A percentile compares a stretch with the other conserved stretches of the same genome.
These are phyloP conservation scores for Cutaneotrichosporon sp. DNA, from an alignment of 1,284 basidiomycete species.

Conservation along the genomic window DNA sequence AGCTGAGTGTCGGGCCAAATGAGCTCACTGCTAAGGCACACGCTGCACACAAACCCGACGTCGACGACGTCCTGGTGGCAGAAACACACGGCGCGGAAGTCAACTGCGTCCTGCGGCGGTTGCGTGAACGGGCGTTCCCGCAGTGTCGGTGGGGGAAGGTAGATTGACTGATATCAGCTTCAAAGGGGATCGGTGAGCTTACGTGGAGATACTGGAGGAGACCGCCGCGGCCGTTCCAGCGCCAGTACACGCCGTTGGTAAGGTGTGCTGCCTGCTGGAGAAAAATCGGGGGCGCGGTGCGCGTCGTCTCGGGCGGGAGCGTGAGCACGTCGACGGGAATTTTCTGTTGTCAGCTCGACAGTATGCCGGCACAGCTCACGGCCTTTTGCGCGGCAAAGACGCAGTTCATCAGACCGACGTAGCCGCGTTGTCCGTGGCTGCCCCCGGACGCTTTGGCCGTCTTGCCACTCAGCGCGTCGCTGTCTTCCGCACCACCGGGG, in stretches of 20 bases:
- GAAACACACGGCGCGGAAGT: constrained; percentile 96
- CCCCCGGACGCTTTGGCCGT: constrained; percentile 46
- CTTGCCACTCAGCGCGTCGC: constrained; percentile 32
- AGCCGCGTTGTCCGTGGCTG: constrained; percentile 36
- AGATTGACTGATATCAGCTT: constrained; percentile 64
- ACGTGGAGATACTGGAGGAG: constrained; percentile 84
- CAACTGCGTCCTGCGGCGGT: constrained; percentile 89
- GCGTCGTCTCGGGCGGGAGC: constrained; percentile 64
- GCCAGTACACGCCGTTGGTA: constrained; percentile 89
- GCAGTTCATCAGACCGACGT: constrained; percentile 96
- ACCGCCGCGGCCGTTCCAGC: constrained; percentile 62
- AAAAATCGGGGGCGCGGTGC: constrained; percentile 68
- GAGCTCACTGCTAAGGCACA: constrained; percentile 80
- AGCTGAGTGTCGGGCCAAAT: background rate
- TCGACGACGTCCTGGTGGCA: constrained; percentile 97
- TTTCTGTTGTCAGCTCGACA: constrained; percentile 56
- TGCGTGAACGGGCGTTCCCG: constrained; percentile 67
- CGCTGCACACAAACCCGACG: constrained; percentile 95
- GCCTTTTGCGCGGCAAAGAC: constrained; percentile 98
- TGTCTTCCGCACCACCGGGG: constrained; percentile 48
- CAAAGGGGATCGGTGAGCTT: constrained; percentile 28
- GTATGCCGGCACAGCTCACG: constrained; percentile 50
- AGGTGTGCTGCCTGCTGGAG: constrained; percentile 95
- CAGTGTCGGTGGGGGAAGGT: constrained; percentile 75
- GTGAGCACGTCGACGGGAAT: constrained; percentile 95